Evolutionary conservation across 1,139 yeast genomes (phyloP).

Genomic region (Spathaspora sp.): DNA sequence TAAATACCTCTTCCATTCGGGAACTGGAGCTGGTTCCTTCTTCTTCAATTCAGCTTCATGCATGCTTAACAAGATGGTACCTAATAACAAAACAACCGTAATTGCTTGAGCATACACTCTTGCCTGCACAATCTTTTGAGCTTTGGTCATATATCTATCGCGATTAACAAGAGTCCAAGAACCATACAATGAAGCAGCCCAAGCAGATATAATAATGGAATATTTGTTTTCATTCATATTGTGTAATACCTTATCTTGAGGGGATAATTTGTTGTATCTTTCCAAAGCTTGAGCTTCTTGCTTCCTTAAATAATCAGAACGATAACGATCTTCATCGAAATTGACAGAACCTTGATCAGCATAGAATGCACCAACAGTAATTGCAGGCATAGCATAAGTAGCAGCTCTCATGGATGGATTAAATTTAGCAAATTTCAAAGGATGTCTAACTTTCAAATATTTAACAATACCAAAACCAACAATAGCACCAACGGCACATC

Average conservation of each 20-base stretch:
- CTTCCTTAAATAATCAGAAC: constrained; percentile 17
- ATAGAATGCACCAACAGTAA: constrained; percentile 50
- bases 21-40: constrained; percentile 30
- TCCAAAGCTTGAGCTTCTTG: constrained; percentile 32
- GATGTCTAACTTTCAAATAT: constrained; percentile 21
- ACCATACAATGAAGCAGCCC: constrained; percentile 88
- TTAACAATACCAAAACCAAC: constrained; percentile 50
- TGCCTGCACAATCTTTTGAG: constrained; percentile 87
- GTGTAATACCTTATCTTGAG: constrained; percentile 41
- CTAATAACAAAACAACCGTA: constrained; percentile 61
- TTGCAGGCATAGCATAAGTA: constrained; percentile 59
- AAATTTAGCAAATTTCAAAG: constrained; percentile 18
- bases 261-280: constrained; percentile 45
- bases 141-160: constrained; percentile 68
- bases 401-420: constrained; percentile 57
- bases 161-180: constrained; percentile 73
- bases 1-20: constrained; percentile 35
- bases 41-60: constrained; percentile 49
- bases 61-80: constrained; percentile 58
- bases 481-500: constrained; percentile 55
- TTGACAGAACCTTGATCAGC: constrained; percentile 61
- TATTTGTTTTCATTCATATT: constrained; percentile 60
- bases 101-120: constrained; percentile 90
- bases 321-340: constrained; percentile 53
- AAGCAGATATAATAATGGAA: constrained; percentile 67